Percentiles rank a stretch among this genome's conserved stretches.
phyloP scores from a whole-genome alignment of 2,329 filamentous ascomycete species.

The Leptographium flavum region DNA sequence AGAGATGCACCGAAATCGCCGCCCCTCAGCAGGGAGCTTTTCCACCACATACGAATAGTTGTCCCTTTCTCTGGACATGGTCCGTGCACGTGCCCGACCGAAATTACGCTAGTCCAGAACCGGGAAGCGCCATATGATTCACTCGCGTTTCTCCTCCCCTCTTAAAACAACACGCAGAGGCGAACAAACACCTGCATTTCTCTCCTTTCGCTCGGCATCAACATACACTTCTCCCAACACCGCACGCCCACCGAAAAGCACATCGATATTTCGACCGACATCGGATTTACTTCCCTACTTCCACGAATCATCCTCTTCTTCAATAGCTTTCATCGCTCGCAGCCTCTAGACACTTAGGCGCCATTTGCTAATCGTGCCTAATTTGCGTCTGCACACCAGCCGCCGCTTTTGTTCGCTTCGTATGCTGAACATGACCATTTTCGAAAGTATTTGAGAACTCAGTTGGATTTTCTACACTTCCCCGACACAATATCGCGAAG shows the following conservation, averaged over 20 bases:
- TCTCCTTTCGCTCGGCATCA: too few relatives aligned
- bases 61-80: conserved; percentile 11
- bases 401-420: neutral
- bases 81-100: conserved; percentile 6
- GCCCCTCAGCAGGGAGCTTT: conserved; percentile 10
- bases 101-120: conserved; percentile 3
- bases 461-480: too few relatives aligned
- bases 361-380: too few relatives aligned
- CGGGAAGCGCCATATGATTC: conserved; percentile 5
- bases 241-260: too few relatives aligned
- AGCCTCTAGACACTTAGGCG: too few relatives aligned
- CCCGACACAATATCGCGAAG: neutral
- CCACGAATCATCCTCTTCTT: too few relatives aligned
- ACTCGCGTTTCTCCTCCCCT: neutral
- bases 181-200: neutral
- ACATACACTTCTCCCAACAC: neutral
- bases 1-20: conserved; percentile 6
- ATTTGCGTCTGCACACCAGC: too few relatives aligned
- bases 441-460: neutral
- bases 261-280: too few relatives aligned
- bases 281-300: too few relatives aligned
- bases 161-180: neutral
- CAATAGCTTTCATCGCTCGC: too few relatives aligned
- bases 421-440: neutral
- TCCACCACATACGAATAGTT: conserved; percentile 10